Conservation (phyloP, 305 asterid species). For the Fraxinus floribunda region DNA sequence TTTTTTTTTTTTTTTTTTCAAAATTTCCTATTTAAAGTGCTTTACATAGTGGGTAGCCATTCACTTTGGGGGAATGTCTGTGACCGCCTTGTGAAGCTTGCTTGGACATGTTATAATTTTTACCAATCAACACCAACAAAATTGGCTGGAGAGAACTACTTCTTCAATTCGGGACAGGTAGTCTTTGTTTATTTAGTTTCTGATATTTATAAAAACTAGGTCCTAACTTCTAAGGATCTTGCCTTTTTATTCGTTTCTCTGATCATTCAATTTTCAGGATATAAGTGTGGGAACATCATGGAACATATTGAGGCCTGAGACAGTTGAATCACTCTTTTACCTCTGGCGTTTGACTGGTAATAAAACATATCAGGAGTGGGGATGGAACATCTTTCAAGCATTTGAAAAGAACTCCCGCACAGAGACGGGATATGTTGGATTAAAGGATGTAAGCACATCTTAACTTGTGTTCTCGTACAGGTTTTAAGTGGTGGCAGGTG, state of each 20-base stretch:
- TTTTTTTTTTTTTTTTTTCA: neutral
- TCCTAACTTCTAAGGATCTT: constrained; percentile 21
- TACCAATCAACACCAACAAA: constrained; percentile 68
- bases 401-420: constrained; percentile 90
- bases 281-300: constrained; percentile 97
- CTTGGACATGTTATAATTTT: constrained; percentile 74
- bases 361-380: constrained; percentile 98
- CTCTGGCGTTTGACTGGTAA: constrained; percentile 98
- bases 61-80: constrained; percentile 20
- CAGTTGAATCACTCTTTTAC: constrained; percentile 95
- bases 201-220: constrained; percentile 1
- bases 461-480: neutral
- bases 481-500: neutral
- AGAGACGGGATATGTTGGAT: constrained; percentile 91
- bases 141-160: constrained; percentile 97
- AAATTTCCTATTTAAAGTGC: constrained; percentile 7
- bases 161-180: constrained; percentile 74
- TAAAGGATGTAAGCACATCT: constrained; percentile 80
- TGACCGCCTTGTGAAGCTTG: constrained; percentile 56
- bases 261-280: constrained; percentile 37
- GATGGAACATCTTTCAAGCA: constrained; percentile 98
- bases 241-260: neutral
- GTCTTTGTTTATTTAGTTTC: neutral
- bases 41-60: neutral
- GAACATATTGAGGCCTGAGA: constrained; percentile 99